Percentiles rank a stretch among this genome's conserved stretches.
phyloP scores from a whole-genome alignment of 371 early-diverging fungal species.

The Smittium culicis region DNA sequence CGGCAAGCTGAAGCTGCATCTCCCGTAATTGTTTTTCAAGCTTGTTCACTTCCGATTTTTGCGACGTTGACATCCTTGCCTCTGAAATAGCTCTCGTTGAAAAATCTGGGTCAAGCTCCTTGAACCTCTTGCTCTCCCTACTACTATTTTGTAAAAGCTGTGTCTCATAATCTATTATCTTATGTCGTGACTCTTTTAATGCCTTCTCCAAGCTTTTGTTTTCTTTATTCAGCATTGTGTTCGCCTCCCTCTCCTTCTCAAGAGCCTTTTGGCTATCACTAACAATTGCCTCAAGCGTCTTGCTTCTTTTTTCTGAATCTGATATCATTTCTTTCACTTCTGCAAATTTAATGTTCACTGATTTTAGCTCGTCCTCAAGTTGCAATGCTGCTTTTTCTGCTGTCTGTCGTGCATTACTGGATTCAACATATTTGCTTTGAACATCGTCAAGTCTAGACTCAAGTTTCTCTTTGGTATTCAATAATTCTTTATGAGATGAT shows the following conservation, averaged over 20 bases:
- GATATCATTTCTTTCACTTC: constrained; percentile 43
- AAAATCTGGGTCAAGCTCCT: constrained; percentile 1
- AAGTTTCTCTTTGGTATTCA: constrained; percentile 45
- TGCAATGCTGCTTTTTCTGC: constrained; percentile 48
- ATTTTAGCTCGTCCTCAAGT: constrained; percentile 52
- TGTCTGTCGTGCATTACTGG: constrained; percentile 42
- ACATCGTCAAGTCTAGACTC: constrained; percentile 61
- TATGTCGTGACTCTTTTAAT: constrained; percentile 52
- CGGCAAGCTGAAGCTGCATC: constrained; percentile 60
- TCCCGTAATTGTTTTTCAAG: constrained; percentile 66
- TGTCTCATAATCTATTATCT: constrained; percentile 59
- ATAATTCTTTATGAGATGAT: constrained; percentile 36
- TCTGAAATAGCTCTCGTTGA: neutral
- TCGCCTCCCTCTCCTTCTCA: constrained; percentile 44
- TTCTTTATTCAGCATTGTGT: constrained; percentile 46
- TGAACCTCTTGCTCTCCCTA: constrained; percentile 36
- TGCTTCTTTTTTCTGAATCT: constrained; percentile 35
- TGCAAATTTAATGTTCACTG: constrained; percentile 42
- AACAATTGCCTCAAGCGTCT: constrained; percentile 29
- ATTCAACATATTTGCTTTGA: constrained; percentile 46
- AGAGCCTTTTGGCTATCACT: constrained; percentile 44
- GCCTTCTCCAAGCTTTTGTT: constrained; percentile 55
- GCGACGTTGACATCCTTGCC: constrained; percentile 16
- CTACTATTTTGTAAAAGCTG: constrained; percentile 36
- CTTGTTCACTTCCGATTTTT: constrained; percentile 40